phyloP scores from a whole-genome alignment of 1,284 basidiomycete species.

The Tetrapyrgos nigripes region DNA sequence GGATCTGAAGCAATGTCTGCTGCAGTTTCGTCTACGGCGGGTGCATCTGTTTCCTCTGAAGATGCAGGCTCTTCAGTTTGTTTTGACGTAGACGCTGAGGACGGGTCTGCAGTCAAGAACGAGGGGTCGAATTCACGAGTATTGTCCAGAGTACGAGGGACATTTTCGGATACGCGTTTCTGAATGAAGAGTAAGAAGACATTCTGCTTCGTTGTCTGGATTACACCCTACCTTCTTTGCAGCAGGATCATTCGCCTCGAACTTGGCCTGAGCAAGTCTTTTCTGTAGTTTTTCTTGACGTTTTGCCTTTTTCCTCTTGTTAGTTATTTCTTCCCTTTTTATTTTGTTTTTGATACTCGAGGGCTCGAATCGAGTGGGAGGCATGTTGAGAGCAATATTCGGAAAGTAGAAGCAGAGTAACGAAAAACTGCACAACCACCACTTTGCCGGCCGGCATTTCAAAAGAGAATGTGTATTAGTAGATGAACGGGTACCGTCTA shows the following conservation, averaged over 20 bases:
- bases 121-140: constrained; percentile 90
- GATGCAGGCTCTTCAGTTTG: constrained; percentile 35
- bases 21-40: constrained; percentile 59
- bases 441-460: constrained; percentile 3
- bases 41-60: constrained; percentile 28
- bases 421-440: too few relatives aligned
- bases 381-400: constrained; percentile 42
- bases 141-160: constrained; percentile 94
- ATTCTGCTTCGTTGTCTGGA: not conserved
- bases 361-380: constrained; percentile 61
- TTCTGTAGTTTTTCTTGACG: constrained; percentile 83
- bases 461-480: not conserved
- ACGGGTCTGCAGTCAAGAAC: constrained; percentile 75
- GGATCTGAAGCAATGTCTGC: constrained; percentile 75
- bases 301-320: constrained; percentile 83
- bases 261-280: constrained; percentile 77
- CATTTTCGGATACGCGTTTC: constrained; percentile 86
- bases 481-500: constrained; percentile 5
- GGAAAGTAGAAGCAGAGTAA: too few relatives aligned
- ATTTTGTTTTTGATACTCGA: constrained; percentile 84
- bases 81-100: constrained; percentile 44
- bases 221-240: constrained; percentile 67
- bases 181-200: constrained; percentile 32
- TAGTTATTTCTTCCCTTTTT: constrained; percentile 79
- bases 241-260: constrained; percentile 73